Evolutionary conservation across 1,139 yeast species (phyloP), one percentile per base, ranked within the genome.

Genomic region (Zygoascus hellenicus): DNA sequence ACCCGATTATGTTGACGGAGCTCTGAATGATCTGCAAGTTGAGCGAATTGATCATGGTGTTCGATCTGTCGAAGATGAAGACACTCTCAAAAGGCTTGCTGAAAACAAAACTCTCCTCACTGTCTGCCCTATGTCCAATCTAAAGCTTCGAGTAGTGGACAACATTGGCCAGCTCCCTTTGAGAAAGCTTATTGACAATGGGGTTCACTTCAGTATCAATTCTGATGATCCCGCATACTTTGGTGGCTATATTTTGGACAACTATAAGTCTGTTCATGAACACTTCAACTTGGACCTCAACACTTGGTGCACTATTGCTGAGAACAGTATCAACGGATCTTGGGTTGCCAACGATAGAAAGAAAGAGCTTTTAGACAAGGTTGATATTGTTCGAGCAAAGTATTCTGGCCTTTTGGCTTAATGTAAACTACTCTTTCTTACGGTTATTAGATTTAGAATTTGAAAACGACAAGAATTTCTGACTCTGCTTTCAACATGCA

Each of bases 161-260:
- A 78, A 81, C 53, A 80, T 85, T 33, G 62, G 71, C 1, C 80
- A 85, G 58, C 66, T 85, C 52, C 95, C 95, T 42, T 72, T 85
- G 52, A 69, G 70, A 37, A 65, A 69, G 54, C 78, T 82, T 54
- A 64, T 85, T 43, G 83, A 81, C 6, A 69, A 70, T 36, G 72
- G 76, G 50, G 82, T 84, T n/a, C 81, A 84, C 30, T 83, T 85
- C 62, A 80, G 88, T 38, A 72, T 85, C 59, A 85, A 85, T 63
- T 81, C 89, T 1, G 94, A 85, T 62, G 95, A 85, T 63, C 95
- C 95, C 31, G 92, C 94, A 2, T 85, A 85, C 64, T 85, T 85
- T 60, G 94, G 92, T 43, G 92, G 89, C 9, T 84, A 84, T 65
- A 80, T 84, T 51, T 67, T 85, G 54, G 92, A 85, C 58, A 85